These are phyloP conservation scores for Fonsecaea multimorphosa DNA, from an alignment of 2,329 filamentous ascomycete genomes.

Conservation along the genomic window DNA sequence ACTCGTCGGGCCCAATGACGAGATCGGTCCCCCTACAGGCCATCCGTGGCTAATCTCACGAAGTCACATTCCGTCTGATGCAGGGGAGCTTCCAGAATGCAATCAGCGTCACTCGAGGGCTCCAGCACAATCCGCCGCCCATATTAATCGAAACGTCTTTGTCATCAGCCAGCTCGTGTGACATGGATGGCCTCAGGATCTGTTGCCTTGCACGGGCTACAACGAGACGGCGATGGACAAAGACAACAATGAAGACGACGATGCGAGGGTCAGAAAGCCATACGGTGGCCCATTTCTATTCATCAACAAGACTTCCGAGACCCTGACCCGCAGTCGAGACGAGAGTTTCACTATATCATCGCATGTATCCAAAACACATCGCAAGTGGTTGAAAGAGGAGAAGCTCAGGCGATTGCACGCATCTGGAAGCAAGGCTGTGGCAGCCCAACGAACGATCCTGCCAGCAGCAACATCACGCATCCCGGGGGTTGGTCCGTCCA, in stretches of 20 bases:
- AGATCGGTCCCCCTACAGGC: background rate
- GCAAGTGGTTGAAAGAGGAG: slow-evolving; percentile 25
- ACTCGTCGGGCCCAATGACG: background rate
- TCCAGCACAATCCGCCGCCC: background rate
- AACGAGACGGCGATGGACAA: slow-evolving; percentile 10
- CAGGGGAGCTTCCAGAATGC: background rate
- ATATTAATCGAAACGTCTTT: background rate
- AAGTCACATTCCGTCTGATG: background rate
- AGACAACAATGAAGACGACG: slow-evolving; percentile 5
- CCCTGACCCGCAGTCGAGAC: slow-evolving; percentile 7
- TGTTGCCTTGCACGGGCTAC: background rate
- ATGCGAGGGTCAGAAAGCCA: background rate
- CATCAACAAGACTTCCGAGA: slow-evolving; percentile 26
- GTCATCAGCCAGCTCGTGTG: background rate
- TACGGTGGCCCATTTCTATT: slow-evolving; percentile 17
- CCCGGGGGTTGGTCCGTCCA: background rate
- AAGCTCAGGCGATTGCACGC: slow-evolving; percentile 15
- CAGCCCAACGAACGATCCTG: slow-evolving; percentile 10
- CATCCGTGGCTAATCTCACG: background rate
- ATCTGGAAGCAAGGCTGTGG: slow-evolving; percentile 20
- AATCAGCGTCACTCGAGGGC: background rate
- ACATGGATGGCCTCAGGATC: slow-evolving; percentile 6
- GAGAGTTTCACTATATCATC: slow-evolving; percentile 32
- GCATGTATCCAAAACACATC: slow-evolving; percentile 28
- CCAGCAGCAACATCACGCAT: slow-evolving; percentile 4